Conservation (phyloP, 2,329 filamentous ascomycete genomes). For the Aspergillus cejpii region DNA sequence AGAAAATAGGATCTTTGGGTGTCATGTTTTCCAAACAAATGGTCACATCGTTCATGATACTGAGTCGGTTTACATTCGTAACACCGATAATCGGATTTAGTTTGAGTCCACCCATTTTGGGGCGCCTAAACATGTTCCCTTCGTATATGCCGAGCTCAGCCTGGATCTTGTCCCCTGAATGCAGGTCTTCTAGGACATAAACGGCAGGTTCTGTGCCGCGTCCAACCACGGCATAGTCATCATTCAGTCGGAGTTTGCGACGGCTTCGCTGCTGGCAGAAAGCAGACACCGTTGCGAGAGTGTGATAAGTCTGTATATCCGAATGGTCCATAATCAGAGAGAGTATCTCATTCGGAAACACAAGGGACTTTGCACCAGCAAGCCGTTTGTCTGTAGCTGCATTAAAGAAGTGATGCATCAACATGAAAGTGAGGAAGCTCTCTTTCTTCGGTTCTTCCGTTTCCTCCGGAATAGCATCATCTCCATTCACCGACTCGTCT, state of each 20-base stretch:
- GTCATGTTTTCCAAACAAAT: conserved; percentile 1
- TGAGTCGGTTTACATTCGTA: conserved; percentile 3
- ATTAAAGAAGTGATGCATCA: conserved; percentile 12
- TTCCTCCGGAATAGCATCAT: background rate
- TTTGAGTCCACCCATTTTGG: background rate
- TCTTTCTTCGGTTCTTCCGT: background rate
- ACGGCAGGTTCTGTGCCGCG: background rate
- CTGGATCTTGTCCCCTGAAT: conserved; percentile 3
- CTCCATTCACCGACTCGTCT: background rate
- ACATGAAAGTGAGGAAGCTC: background rate
- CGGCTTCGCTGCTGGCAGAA: conserved; percentile 8
- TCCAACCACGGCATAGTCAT: conserved; percentile 12
- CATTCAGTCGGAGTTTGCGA: conserved; percentile 11
- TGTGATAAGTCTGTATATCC: conserved; percentile 12
- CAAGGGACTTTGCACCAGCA: conserved; percentile 3
- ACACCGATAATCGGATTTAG: conserved; percentile 13
- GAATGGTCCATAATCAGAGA: conserved; percentile 12
- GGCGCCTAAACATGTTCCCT: background rate
- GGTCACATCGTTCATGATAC: conserved; percentile 5
- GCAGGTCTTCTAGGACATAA: conserved; percentile 10
- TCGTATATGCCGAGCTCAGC: background rate
- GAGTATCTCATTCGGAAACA: conserved; percentile 16
- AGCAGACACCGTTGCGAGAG: conserved; percentile 9
- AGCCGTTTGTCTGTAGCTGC: conserved; percentile 5
- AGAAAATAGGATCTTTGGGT: background rate